A percentile compares a stretch with the other conserved stretches of the same genome.
Evolutionary conservation across 192 early-diverging fungal genomes (phyloP).

Genomic region (Podila clonocystis): DNA sequence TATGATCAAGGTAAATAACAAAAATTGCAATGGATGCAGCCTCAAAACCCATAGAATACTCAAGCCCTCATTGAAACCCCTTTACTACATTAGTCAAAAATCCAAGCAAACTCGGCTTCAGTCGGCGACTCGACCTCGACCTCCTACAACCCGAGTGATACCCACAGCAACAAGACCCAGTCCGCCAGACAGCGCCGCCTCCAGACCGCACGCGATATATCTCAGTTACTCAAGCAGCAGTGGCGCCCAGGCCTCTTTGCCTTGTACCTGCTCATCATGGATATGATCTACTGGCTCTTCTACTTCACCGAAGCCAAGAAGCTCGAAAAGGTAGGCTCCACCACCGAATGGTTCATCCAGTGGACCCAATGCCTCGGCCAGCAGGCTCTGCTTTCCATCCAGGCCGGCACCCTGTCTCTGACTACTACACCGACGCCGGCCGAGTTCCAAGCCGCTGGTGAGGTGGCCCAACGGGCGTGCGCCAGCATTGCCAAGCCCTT

Average conservation of each 20-base stretch:
- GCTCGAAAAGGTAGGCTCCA: neutral
- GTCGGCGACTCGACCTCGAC: conserved; percentile 25
- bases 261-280: conserved; percentile 13
- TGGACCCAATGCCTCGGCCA: conserved; percentile 12
- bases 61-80: too few relatives aligned
- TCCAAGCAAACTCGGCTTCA: conserved; percentile 2
- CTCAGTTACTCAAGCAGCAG: conserved; percentile 32
- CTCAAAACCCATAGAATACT: too few relatives aligned
- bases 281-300: conserved; percentile 41
- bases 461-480: conserved; percentile 21
- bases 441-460: conserved; percentile 16
- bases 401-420: neutral
- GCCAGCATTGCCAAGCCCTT: conserved; percentile 6
- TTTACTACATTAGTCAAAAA: too few relatives aligned
- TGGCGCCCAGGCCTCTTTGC: conserved; percentile 42
- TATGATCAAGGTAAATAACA: conserved; percentile 24
- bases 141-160: neutral
- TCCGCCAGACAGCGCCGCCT: conserved; percentile 21
- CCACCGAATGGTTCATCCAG: conserved; percentile 9
- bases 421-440: neutral
- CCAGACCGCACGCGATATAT: conserved; percentile 28
- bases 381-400: neutral
- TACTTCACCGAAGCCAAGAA: conserved; percentile 42
- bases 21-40: neutral
- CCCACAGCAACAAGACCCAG: conserved; percentile 1